Percentiles rank a stretch among this genome's conserved stretches.
Conservation (phyloP, 306 rosid species). For the Adenanthera pavonina region DNA sequence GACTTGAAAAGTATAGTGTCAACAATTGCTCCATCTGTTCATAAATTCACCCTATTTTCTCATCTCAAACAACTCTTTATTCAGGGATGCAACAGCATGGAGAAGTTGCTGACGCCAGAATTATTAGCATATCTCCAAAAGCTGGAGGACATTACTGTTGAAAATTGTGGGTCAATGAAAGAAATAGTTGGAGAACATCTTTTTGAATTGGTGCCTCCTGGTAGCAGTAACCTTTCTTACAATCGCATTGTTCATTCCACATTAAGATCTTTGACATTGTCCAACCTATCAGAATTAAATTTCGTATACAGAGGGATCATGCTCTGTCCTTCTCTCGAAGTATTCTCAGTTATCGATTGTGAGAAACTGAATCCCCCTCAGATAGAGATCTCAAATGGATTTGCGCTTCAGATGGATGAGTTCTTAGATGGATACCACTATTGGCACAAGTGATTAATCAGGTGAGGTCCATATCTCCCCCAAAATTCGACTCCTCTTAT, state of each 20-base stretch:
- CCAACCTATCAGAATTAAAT: not conserved
- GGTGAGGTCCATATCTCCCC: not conserved
- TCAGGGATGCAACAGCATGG: slow-evolving; percentile 1
- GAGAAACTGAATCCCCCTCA: not conserved
- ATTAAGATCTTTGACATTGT: not conserved
- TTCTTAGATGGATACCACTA: not conserved
- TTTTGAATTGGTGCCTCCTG: too few species aligned
- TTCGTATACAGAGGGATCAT: not conserved
- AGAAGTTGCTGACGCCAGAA: not conserved
- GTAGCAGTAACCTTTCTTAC: not conserved
- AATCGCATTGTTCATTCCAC: not conserved
- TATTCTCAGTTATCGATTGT: rapidly evolving
- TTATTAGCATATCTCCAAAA: not conserved
- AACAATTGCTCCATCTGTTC: not conserved
- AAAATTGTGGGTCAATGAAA: not conserved
- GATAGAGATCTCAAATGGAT: not conserved
- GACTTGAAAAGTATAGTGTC: not conserved
- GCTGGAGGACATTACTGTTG: not conserved
- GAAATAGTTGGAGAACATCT: not conserved
- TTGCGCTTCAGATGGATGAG: not conserved
- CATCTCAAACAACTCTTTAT: slow-evolving; percentile 15
- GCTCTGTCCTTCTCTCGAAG: not conserved
- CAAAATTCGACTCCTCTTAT: not conserved
- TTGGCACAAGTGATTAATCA: not conserved
- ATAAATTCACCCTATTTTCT: not conserved